Evolutionary conservation across 2,329 filamentous ascomycete genomes (phyloP), one percentile per base, ranked within the genome.

Genomic region (Neopestalotiopsis sp.): DNA sequence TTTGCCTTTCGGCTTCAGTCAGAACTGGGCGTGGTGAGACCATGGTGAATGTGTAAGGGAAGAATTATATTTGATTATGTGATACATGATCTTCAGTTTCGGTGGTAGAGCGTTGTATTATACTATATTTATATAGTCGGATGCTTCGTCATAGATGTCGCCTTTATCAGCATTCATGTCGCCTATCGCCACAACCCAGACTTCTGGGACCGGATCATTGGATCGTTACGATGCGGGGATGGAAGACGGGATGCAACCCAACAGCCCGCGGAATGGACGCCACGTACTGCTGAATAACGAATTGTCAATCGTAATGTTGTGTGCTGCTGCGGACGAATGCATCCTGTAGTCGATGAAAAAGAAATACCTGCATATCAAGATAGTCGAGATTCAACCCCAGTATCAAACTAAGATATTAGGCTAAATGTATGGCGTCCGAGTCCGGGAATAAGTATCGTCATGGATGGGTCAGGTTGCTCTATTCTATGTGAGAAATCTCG

Each of bases 1-100:
- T 85, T 64, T 74, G 72, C 70, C 77, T 79, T 68, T 79, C 67
- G 20, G 73, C 75, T 28, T 76, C 71, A 1, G 76, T 78, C 28
- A 79, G 73, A 24, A 76, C 73, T 12, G 74, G 72, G n/a, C 28
- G 14, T 3, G 76, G 71, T 2, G 76, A 72, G 32, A 73, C 71
- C 77, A 78, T 78, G 53, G 9, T 38, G 0, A 30, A 14, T 4
- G 28, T 68, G 24, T 34, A 12, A 20, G 34, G 1, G 14, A 30
- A 20, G 24, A 24, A 9, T 1, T 14, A 40, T 20, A 30, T 40
- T 24, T 13, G n/a, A 10, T 20, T 53, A 6, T 24, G 9, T 6
- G 20, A 20, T 5, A 53, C 10, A 1, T 20, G 9, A 3, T 53
- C n/a, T 53, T 10, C 7, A n/a, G 5, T 3, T 9, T 53, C 2